phyloP scores from a whole-genome alignment of 495 filamentous ascomycete species.

The Saxispiralis lemnorum region DNA sequence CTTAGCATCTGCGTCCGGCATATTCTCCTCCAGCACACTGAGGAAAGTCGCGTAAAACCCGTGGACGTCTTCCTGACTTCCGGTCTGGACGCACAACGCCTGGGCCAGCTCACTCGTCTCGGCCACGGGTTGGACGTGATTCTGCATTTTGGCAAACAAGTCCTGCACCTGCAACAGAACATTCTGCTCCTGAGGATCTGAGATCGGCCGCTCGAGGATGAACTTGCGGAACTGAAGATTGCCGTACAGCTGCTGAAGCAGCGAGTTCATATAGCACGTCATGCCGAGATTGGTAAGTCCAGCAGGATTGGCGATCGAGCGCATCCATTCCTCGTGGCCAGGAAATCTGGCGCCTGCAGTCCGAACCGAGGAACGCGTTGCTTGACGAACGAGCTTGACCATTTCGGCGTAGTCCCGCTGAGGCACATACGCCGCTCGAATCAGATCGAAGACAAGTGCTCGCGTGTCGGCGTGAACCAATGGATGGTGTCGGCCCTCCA shows the following conservation, averaged over 20 bases:
- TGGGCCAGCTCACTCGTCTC: conserved; percentile 57
- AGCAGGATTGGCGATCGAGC: conserved; percentile 59
- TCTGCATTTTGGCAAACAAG: conserved; percentile 75
- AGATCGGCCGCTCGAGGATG: conserved; percentile 47
- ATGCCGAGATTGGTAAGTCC: conserved; percentile 82
- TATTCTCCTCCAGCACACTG: conserved; percentile 76
- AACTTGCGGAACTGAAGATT: conserved; percentile 76
- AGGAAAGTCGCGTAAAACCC: conserved; percentile 92
- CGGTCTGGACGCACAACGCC: conserved; percentile 69
- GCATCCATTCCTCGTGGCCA: conserved; percentile 36
- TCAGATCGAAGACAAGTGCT: conserved; percentile 4
- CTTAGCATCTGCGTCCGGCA: conserved; percentile 48
- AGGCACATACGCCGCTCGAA: conserved; percentile 2
- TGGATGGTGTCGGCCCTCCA: neutral
- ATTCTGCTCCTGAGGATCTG: conserved; percentile 41
- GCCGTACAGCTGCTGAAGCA: conserved; percentile 95
- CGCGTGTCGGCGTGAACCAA: conserved; percentile 2
- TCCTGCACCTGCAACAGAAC: conserved; percentile 61
- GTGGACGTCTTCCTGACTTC: conserved; percentile 91
- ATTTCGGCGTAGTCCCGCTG: conserved; percentile 2
- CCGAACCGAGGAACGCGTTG: neutral
- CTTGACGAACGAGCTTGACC: neutral
- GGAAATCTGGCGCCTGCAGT: neutral
- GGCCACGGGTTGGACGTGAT: conserved; percentile 50
- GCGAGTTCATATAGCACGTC: conserved; percentile 92